Evolutionary conservation across 2,329 filamentous ascomycete genomes (phyloP).

Genomic region (Boeremia lycopersici): DNA sequence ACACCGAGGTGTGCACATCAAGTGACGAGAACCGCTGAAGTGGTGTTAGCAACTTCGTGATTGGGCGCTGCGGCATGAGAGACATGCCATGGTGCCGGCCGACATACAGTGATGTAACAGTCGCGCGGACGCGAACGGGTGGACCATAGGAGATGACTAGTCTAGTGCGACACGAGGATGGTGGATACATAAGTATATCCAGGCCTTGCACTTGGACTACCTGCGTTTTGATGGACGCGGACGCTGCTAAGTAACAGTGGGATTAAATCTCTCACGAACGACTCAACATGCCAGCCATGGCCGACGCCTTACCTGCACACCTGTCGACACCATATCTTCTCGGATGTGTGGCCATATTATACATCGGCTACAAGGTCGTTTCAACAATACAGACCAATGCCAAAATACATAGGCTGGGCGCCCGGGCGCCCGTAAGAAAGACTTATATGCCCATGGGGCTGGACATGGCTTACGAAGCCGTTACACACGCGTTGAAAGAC

Average conservation of each 20-base stretch:
- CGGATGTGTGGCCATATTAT: constrained; percentile 26
- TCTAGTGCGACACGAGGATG: constrained; percentile 10
- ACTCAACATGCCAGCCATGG: constrained; percentile 25
- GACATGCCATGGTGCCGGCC: background rate
- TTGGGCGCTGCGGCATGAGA: constrained; percentile 1
- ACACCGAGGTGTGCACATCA: constrained; percentile 15
- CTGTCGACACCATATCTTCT: constrained; percentile 33
- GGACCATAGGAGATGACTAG: background rate
- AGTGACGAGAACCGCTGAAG: background rate
- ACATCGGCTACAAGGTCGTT: constrained; percentile 24
- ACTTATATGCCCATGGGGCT: constrained; percentile 59
- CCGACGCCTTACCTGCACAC: constrained; percentile 22
- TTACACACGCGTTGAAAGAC: constrained; percentile 60
- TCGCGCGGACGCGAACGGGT: too few relatives aligned
- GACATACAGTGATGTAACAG: too few relatives aligned
- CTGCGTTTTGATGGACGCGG: background rate
- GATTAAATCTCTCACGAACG: background rate
- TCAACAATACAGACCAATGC: constrained; percentile 37
- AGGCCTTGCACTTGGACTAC: background rate
- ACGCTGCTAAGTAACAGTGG: background rate
- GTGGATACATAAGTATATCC: constrained; percentile 13
- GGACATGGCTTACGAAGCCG: constrained; percentile 66
- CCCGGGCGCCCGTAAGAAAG: constrained; percentile 50
- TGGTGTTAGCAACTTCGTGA: background rate
- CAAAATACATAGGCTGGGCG: constrained; percentile 51